Conservation (phyloP, 257 asterid species). For the Gentiana dahurica region DNA sequence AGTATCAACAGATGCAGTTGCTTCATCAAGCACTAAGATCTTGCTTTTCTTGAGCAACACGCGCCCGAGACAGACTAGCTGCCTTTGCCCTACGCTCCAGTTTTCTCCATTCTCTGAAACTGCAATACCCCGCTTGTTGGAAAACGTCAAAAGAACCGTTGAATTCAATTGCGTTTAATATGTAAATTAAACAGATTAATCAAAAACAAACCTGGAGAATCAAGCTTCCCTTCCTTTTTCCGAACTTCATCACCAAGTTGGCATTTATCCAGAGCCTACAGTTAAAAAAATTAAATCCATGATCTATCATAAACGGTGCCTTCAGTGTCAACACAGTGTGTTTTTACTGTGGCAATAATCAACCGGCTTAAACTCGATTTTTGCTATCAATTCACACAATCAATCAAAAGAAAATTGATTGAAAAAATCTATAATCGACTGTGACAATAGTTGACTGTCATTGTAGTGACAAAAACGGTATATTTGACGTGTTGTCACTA, state of each 20-base stretch:
- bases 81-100: slow-evolving; percentile 26
- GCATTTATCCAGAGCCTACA: slow-evolving; percentile 75
- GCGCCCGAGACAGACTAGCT: slow-evolving; percentile 80
- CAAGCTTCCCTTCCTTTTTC: slow-evolving; percentile 60
- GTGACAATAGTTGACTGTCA: too few relatives aligned
- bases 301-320: too few relatives aligned
- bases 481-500: too few relatives aligned
- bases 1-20: slow-evolving; percentile 91
- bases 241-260: slow-evolving; percentile 83
- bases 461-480: too few relatives aligned
- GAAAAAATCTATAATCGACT: too few relatives aligned
- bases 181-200: too few relatives aligned
- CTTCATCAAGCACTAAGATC: slow-evolving; percentile 77
- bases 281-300: not conserved
- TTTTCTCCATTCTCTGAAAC: slow-evolving; percentile 76
- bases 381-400: too few relatives aligned
- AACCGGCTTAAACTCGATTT: too few relatives aligned
- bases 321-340: too few relatives aligned
- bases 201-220: slow-evolving; percentile 24
- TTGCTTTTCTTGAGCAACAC: slow-evolving; percentile 25
- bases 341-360: too few relatives aligned
- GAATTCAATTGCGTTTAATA: too few relatives aligned
- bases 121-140: slow-evolving; percentile 6
- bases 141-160: slow-evolving; percentile 22
- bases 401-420: too few relatives aligned